Percentiles rank a stretch among this genome's conserved stretches.
Evolutionary conservation across 257 asterid genomes (phyloP).

Genomic region (Solanum chiquidenum): DNA sequence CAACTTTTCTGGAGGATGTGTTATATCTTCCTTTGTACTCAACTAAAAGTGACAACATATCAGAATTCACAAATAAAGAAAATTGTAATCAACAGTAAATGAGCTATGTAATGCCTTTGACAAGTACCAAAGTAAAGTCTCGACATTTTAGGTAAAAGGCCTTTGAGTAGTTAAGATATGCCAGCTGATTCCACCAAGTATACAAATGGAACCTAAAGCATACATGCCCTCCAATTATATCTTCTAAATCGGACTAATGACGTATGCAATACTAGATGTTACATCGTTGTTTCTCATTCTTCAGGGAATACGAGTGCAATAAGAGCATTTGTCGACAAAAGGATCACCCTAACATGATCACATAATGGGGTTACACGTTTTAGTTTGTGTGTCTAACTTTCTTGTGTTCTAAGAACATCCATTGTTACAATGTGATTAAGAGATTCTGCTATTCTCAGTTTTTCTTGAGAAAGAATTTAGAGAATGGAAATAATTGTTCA

Average conservation of each 20-base stretch:
- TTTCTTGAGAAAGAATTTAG: neutral
- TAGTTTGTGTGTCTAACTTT: neutral
- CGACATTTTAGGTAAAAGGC: neutral
- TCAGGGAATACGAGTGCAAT: neutral
- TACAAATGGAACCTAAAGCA: neutral
- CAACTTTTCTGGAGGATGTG: slow-evolving; percentile 4
- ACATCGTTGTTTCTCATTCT: neutral
- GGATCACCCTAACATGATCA: neutral
- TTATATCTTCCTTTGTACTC: slow-evolving; percentile 9
- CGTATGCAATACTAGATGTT: neutral
- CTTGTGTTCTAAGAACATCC: neutral
- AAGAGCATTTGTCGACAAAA: neutral
- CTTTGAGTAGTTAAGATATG: neutral
- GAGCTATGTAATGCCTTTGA: neutral
- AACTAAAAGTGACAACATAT: neutral
- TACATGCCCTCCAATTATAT: neutral
- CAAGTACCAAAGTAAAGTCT: neutral
- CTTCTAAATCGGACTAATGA: neutral
- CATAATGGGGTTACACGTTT: neutral
- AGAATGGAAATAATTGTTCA: neutral
- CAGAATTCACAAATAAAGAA: neutral
- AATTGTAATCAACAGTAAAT: neutral
- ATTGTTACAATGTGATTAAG: neutral
- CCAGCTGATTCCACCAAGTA: neutral
- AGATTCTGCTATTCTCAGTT: neutral